Evolutionary conservation across 108 stramenopile genomes (phyloP), one percentile per base, ranked within the genome.

Genomic region (Pseudonitzschia delicatissima): DNA sequence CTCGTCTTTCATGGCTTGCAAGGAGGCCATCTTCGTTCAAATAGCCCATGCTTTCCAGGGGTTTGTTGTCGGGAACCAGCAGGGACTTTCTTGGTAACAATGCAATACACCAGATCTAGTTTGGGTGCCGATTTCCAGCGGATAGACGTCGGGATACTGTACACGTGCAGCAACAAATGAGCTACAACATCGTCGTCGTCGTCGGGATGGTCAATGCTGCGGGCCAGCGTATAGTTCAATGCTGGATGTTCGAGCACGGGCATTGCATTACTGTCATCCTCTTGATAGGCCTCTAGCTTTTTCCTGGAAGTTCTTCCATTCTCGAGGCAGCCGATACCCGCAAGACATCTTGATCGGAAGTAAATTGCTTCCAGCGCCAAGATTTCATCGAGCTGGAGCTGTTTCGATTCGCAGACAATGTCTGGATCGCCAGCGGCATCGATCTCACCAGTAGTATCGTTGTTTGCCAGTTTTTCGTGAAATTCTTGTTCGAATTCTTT

Each of bases 341-440:
- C 18, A 74, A 45, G 0, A 33, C 49, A 32, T 77, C 65, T 1
- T 55, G 61, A 27, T 77, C 76, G 62, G 62, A n/a, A 65, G 37
- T 52, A 77, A 29, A 77, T 81, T 6, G 80, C 76, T 27, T 81
- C 72, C 50, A 81, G 45, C 1, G 80, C 80, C 8, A 67, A 13
- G 7, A 81, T 12, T 52, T 81, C 80, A 21, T 71, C 69, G 31
- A 81, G 27, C 47, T 81, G 80, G 20, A 74, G 33, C 49, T 81
- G 69, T 64, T 74, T 77, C 67, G 50, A 70, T 62, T 81, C 69
- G 50, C 55, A 64, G 51, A 77, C 62, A 23, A 44, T 45, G 45
- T 9, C 15, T 21, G 57, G 57, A 31, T 66, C 52, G 21, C n/a
- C 48, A 32, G 8, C 57, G 23, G n/a, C 32, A 45, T 37, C 48